Evolutionary conservation across 768 basidiomycete species (phyloP).

Genomic region (Chlorophyllum brunneum): DNA sequence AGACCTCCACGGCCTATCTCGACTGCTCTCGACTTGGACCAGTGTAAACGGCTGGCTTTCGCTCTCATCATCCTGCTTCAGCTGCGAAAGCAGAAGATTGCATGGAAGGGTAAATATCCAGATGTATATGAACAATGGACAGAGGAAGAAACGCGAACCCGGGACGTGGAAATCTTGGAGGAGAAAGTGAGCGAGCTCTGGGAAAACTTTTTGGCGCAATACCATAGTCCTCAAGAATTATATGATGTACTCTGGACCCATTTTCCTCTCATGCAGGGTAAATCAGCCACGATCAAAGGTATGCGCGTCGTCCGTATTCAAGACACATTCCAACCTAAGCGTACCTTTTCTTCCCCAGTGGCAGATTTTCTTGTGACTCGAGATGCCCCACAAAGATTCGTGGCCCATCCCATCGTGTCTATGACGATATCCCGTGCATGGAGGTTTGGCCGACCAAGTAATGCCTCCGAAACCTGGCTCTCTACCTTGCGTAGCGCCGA

Average conservation of each 20-base stretch:
- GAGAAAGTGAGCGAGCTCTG: constrained; percentile 31
- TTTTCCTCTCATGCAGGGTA: constrained; percentile 32
- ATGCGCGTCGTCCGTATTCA: constrained; percentile 9
- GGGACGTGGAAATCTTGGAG: constrained; percentile 29
- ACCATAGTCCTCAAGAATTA: constrained; percentile 37
- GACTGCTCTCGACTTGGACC: constrained; percentile 9
- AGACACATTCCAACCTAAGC: not conserved
- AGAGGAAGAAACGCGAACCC: constrained; percentile 20
- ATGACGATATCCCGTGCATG: constrained; percentile 37
- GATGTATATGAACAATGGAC: constrained; percentile 45
- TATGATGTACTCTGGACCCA: constrained; percentile 45
- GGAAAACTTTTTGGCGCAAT: constrained; percentile 37
- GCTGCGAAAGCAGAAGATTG: constrained; percentile 23
- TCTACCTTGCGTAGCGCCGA: not conserved
- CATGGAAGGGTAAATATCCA: not conserved
- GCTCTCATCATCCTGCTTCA: constrained; percentile 30
- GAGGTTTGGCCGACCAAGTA: constrained; percentile 26
- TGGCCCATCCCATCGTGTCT: constrained; percentile 36
- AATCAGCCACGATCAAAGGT: constrained; percentile 26
- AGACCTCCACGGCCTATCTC: constrained; percentile 6
- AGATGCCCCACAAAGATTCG: constrained; percentile 32
- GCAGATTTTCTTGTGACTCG: constrained; percentile 34
- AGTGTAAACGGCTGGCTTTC: constrained; percentile 20
- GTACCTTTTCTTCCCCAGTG: constrained; percentile 25
- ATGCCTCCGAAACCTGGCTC: not conserved